Evolutionary conservation across 495 filamentous ascomycete genomes (phyloP), one percentile per base, ranked within the genome.

Genomic region (Podospora australis): DNA sequence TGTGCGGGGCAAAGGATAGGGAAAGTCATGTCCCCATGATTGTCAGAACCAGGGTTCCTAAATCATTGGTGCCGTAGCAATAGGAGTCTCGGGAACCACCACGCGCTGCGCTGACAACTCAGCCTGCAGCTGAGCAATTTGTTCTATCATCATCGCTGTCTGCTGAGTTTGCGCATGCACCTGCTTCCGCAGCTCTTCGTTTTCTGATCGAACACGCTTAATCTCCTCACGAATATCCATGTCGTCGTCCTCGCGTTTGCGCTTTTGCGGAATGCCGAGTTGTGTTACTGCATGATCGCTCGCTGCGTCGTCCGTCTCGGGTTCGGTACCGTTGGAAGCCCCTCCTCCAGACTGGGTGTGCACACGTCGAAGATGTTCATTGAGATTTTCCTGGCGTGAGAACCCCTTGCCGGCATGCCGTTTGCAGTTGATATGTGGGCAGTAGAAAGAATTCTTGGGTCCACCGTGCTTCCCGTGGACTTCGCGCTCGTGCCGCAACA

Each of bases 391-490:
- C 46, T 83, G 80, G 1, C 90, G 80, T 13, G 86, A 84, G 62
- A 96, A 96, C 2, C 87, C 88, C 53, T 84, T 79, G 58, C 78
- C 81, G 1, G 75, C 77, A 60, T 84, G 83, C 11, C 89, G 82
- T 58, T 88, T 87, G 72, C 90, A 96, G 61, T 82, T 79, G n/a
- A 66, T 55, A 49, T 87, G 78, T 0, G 88, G 87, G 53, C 90
- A 96, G 63, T 84, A 78, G 36, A 88, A 75, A 39, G 80, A 77
- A 44, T 87, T 80, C 68, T 88, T 84, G 16, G 88, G 85, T 4
- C 88, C 88, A 39, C 86, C 84, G 58, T 90, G 82, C 67, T 87
- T 86, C 59, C 81, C 82, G 66, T 96, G 90, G 1, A 95, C 88
- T 67, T 96, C 90, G 40, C 90, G 81, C 62, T 94, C 83, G 70